Conservation (phyloP, 2,329 filamentous ascomycete genomes). For the Paecilomyces fulvus region DNA sequence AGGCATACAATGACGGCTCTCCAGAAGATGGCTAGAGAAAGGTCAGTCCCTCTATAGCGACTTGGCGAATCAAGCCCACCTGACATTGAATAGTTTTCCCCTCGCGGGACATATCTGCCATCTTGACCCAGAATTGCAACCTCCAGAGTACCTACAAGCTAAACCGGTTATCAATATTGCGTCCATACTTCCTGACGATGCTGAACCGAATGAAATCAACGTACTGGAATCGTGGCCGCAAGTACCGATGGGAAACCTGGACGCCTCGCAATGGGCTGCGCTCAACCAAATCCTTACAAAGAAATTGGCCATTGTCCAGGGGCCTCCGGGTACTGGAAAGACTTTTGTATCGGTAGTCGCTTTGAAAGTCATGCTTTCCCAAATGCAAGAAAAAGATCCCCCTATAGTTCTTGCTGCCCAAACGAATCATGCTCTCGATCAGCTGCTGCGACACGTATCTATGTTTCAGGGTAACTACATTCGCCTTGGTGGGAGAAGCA, state of each 20-base stretch:
- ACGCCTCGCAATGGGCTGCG: slow-evolving; percentile 62
- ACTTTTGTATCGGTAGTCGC: slow-evolving; percentile 72
- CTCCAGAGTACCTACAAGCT: slow-evolving; percentile 46
- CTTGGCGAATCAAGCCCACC: slow-evolving; percentile 1
- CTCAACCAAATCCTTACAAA: slow-evolving; percentile 63
- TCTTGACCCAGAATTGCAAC: slow-evolving; percentile 30
- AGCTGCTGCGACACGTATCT: slow-evolving; percentile 60
- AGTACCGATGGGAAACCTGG: slow-evolving; percentile 42
- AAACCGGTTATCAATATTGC: slow-evolving; percentile 45
- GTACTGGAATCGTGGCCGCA: slow-evolving; percentile 49
- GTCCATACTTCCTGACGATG: slow-evolving; percentile 28
- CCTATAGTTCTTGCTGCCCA: slow-evolving; percentile 76
- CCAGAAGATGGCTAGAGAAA: slow-evolving; percentile 54
- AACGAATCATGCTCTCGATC: slow-evolving; percentile 85
- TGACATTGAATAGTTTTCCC: slow-evolving; percentile 30
- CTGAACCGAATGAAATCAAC: slow-evolving; percentile 40
- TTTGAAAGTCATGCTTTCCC: slow-evolving; percentile 56
- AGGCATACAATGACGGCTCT: slow-evolving; percentile 65
- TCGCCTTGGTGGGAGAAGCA: slow-evolving; percentile 61
- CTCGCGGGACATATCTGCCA: slow-evolving; percentile 36
- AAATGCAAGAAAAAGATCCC: slow-evolving; percentile 47
- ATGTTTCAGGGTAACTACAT: slow-evolving; percentile 55
- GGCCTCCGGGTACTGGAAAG: slow-evolving; percentile 72
- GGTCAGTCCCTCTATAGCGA: slow-evolving; percentile 17
- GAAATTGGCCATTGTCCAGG: slow-evolving; percentile 69